Percentiles rank a stretch among this genome's conserved stretches.
These are phyloP conservation scores for Phytopythium mirpurense DNA, from an alignment of 352 stramenopile species.

Conservation along the genomic window DNA sequence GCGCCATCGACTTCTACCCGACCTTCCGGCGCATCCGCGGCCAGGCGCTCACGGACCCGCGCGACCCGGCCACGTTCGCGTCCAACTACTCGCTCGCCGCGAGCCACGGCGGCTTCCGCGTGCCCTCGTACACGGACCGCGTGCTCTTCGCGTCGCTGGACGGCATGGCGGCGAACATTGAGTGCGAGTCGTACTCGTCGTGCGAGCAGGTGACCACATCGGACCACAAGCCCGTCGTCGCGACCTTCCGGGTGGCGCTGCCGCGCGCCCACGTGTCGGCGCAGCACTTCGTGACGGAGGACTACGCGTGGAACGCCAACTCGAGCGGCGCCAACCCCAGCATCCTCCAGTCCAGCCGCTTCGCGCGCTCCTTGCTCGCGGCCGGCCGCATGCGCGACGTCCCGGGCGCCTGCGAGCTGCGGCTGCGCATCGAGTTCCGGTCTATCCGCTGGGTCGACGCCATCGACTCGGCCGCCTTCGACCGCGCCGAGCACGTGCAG, in stretches of 20 bases:
- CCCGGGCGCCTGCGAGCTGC: slow-evolving; percentile 47
- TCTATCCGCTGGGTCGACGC: slow-evolving; percentile 70
- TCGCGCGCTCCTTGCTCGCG: slow-evolving; percentile 7
- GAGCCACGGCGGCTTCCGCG: slow-evolving; percentile 51
- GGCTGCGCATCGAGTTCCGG: slow-evolving; percentile 59
- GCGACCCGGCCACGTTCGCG: slow-evolving; percentile 26
- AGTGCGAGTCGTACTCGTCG: slow-evolving; percentile 69
- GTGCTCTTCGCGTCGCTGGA: slow-evolving; percentile 79
- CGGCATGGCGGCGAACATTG: slow-evolving; percentile 42
- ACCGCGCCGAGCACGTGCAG: slow-evolving; percentile 59
- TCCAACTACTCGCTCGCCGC: slow-evolving; percentile 65
- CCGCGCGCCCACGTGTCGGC: slow-evolving; percentile 1
- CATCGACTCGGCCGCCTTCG: slow-evolving; percentile 51
- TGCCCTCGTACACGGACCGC: slow-evolving; percentile 89
- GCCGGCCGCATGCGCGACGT: slow-evolving; percentile 60
- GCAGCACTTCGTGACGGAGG: slow-evolving; percentile 13
- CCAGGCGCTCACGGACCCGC: slow-evolving; percentile 25
- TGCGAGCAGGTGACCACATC: slow-evolving; percentile 70
- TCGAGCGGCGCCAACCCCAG: slow-evolving; percentile 37
- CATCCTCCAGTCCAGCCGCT: slow-evolving; percentile 24
- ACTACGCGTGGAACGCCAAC: slow-evolving; percentile 34
- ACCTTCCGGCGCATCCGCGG: slow-evolving; percentile 74
- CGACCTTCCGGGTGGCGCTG: slow-evolving; percentile 49
- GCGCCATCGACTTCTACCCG: slow-evolving; percentile 63
- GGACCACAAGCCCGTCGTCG: slow-evolving; percentile 82